These are phyloP conservation scores for Colletotrichum kahawae DNA, from an alignment of 2,329 filamentous ascomycete species.

Conservation along the genomic window DNA sequence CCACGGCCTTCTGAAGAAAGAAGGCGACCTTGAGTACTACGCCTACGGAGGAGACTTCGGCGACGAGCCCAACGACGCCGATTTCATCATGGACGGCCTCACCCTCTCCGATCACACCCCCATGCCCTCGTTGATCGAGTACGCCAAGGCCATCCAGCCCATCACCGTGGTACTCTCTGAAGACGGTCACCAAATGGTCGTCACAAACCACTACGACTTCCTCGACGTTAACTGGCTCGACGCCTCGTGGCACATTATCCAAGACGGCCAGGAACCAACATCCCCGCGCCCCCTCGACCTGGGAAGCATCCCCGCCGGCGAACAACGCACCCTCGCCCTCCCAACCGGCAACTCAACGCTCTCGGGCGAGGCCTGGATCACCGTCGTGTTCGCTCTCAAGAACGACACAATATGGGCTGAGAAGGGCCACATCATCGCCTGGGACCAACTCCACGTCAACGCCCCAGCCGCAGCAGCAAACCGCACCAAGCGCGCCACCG, in stretches of 20 bases:
- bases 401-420: conserved; percentile 18
- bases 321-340: background rate
- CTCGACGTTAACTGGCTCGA: conserved; percentile 52
- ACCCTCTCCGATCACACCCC: conserved; percentile 52
- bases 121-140: conserved; percentile 56
- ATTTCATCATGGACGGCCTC: conserved; percentile 64
- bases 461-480: background rate
- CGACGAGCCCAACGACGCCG: conserved; percentile 62
- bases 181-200: conserved; percentile 39
- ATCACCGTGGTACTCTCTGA: conserved; percentile 53
- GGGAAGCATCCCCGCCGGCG: background rate
- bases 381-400: conserved; percentile 14
- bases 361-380: conserved; percentile 12
- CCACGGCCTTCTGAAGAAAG: conserved; percentile 51
- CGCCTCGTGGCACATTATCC: conserved; percentile 44
- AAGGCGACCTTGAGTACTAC: conserved; percentile 50
- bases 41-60: conserved; percentile 68
- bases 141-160: conserved; percentile 64
- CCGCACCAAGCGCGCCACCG: background rate
- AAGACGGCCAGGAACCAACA: background rate
- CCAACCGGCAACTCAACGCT: background rate
- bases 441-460: conserved; percentile 22
- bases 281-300: background rate
- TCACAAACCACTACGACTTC: conserved; percentile 62
- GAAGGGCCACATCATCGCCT: conserved; percentile 19